phyloP scores from a whole-genome alignment of 345 rosid species.

The Syzygium grande region DNA sequence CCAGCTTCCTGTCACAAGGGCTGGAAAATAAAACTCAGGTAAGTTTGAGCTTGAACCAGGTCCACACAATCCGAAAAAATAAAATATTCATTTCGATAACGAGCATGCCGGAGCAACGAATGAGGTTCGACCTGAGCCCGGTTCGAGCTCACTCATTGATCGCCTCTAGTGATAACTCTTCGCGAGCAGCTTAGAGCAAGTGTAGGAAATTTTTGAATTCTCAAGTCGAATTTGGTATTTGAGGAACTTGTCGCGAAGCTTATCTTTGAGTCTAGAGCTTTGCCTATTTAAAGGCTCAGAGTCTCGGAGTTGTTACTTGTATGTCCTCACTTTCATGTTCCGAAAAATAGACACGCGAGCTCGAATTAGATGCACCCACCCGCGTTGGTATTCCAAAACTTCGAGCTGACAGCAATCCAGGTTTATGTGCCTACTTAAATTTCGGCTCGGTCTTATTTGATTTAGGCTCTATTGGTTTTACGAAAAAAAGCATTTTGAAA shows the following conservation, averaged over 20 bases:
- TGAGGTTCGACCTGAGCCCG: accelerated
- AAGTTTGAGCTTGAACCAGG: background rate
- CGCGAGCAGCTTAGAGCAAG: too few species aligned
- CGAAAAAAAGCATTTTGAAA: background rate
- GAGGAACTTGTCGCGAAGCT: background rate
- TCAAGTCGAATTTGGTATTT: background rate
- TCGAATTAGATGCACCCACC: background rate
- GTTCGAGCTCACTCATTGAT: background rate
- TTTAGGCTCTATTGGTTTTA: background rate
- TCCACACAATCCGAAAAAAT: accelerated
- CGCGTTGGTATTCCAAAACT: background rate
- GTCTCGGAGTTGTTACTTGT: background rate
- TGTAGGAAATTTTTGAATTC: background rate
- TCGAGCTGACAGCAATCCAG: background rate
- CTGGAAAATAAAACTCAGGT: background rate
- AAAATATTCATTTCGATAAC: background rate
- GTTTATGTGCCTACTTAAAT: too few species aligned
- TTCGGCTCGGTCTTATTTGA: too few species aligned
- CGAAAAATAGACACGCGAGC: background rate
- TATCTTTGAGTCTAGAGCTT: too few species aligned
- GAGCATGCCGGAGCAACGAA: accelerated
- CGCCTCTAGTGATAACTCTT: background rate
- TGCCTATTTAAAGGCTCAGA: background rate
- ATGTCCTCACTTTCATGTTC: background rate
- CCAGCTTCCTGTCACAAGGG: background rate